A percentile compares a stretch with the other conserved stretches of the same genome.
Conservation (phyloP, 2,329 filamentous ascomycete species). For the Hypoxylon sp. region DNA sequence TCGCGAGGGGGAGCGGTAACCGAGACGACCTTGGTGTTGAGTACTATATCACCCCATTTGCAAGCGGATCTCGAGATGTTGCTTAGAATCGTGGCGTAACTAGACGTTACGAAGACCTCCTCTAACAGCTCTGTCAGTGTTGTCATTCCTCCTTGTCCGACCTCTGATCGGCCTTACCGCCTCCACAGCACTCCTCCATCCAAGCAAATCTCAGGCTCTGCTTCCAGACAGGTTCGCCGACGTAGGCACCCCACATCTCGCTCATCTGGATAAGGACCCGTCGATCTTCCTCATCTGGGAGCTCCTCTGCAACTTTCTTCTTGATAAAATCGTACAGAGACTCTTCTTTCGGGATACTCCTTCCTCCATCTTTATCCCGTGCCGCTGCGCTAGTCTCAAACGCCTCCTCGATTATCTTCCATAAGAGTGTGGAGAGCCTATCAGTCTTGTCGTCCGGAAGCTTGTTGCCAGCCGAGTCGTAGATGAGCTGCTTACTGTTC, state of each 20-base stretch:
- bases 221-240: constrained; percentile 69
- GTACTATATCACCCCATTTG: constrained; percentile 61
- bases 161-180: constrained; percentile 55
- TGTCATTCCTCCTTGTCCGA: neutral
- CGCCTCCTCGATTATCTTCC: constrained; percentile 31
- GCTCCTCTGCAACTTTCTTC: constrained; percentile 60
- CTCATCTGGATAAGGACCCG: constrained; percentile 65
- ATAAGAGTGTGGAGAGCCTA: constrained; percentile 30
- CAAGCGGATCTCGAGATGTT: constrained; percentile 63
- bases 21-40: constrained; percentile 59
- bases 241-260: constrained; percentile 74
- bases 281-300: constrained; percentile 57
- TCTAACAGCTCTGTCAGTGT: constrained; percentile 53
- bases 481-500: constrained; percentile 62
- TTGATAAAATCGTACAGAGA: constrained; percentile 71
- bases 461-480: constrained; percentile 45
- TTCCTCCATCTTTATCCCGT: constrained; percentile 48
- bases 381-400: constrained; percentile 67
- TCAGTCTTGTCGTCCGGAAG: constrained; percentile 37
- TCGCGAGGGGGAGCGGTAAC: constrained; percentile 51
- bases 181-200: constrained; percentile 75
- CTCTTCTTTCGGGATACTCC: constrained; percentile 61
- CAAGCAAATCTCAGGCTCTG: constrained; percentile 75
- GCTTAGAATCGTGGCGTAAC: constrained; percentile 69
- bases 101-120: constrained; percentile 73